These are phyloP conservation scores for Claviceps spartinae DNA, from an alignment of 2,329 filamentous ascomycete genomes.

Conservation along the genomic window DNA sequence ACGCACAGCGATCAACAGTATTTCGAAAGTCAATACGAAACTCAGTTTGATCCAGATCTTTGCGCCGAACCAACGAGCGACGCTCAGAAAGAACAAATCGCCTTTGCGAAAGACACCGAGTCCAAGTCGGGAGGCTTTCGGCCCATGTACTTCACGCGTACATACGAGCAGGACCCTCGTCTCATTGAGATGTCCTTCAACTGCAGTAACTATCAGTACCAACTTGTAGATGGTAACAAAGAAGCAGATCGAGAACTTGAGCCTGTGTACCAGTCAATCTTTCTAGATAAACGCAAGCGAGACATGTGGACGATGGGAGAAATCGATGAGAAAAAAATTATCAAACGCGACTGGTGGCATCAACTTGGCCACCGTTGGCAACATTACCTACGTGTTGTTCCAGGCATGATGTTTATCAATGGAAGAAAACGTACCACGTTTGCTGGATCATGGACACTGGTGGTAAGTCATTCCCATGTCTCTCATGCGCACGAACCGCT, in stretches of 20 bases:
- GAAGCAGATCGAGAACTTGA: slow-evolving; percentile 22
- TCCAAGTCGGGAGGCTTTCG: slow-evolving; percentile 41
- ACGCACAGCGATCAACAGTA: slow-evolving; percentile 53
- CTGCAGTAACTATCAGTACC: slow-evolving; percentile 62
- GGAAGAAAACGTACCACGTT: slow-evolving; percentile 49
- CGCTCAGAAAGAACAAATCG: slow-evolving; percentile 25
- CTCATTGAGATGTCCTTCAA: slow-evolving; percentile 62
- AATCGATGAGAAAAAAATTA: slow-evolving; percentile 46
- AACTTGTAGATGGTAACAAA: slow-evolving; percentile 38
- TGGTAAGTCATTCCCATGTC: slow-evolving; percentile 29
- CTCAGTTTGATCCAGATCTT: slow-evolving; percentile 37
- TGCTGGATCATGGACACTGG: slow-evolving; percentile 55
- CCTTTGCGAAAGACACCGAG: slow-evolving; percentile 29
- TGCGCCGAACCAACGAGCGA: slow-evolving; percentile 32
- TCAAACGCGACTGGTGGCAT: slow-evolving; percentile 54
- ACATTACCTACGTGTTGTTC: slow-evolving; percentile 52
- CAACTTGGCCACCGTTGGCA: slow-evolving; percentile 52
- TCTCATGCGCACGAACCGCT: neutral
- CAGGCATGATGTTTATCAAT: slow-evolving; percentile 60
- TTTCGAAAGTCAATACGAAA: slow-evolving; percentile 57
- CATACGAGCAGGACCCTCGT: slow-evolving; percentile 39
- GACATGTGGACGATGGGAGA: slow-evolving; percentile 46
- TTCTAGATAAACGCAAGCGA: slow-evolving; percentile 43
- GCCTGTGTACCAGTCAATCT: slow-evolving; percentile 60
- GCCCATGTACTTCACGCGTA: slow-evolving; percentile 54